Conservation (phyloP, 1,284 basidiomycete species). For the Athelia psychrophila region DNA sequence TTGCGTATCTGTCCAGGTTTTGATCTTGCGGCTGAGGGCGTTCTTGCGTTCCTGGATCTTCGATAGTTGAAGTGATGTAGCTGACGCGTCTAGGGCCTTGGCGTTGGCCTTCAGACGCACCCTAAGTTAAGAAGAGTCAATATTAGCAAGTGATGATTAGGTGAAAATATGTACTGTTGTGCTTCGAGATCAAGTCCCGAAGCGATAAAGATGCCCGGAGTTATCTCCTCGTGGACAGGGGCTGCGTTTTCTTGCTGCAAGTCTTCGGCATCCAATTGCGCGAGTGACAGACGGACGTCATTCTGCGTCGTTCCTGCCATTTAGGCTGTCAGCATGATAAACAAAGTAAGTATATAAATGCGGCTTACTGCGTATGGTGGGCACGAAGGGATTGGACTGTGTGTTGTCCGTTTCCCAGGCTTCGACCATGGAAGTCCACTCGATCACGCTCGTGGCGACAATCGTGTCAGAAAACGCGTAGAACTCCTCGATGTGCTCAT, state of each 20-base stretch:
- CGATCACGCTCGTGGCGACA: background rate
- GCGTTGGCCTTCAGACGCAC: background rate
- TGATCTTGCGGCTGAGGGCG: background rate
- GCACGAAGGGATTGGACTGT: background rate
- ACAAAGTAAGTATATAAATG: background rate
- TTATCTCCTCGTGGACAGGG: constrained; percentile 6
- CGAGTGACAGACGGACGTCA: background rate
- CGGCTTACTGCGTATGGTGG: background rate
- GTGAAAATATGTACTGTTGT: constrained; percentile 10
- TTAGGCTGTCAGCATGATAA: background rate
- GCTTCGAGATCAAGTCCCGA: constrained; percentile 18
- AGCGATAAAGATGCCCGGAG: constrained; percentile 11
- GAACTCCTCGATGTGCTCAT: background rate
- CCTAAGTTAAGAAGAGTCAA: background rate
- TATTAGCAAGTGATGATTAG: background rate
- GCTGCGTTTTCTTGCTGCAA: constrained; percentile 1
- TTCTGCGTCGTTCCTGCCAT: background rate
- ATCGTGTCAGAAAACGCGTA: background rate
- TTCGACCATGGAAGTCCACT: background rate
- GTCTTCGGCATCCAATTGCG: background rate
- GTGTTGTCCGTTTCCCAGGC: background rate
- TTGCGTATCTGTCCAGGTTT: background rate
- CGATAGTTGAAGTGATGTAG: background rate
- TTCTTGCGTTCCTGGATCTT: background rate
- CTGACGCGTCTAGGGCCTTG: background rate